A percentile compares a stretch with the other conserved stretches of the same genome.
These are phyloP conservation scores for Tolypocladium album DNA, from an alignment of 2,329 filamentous ascomycete species.

Conservation along the genomic window DNA sequence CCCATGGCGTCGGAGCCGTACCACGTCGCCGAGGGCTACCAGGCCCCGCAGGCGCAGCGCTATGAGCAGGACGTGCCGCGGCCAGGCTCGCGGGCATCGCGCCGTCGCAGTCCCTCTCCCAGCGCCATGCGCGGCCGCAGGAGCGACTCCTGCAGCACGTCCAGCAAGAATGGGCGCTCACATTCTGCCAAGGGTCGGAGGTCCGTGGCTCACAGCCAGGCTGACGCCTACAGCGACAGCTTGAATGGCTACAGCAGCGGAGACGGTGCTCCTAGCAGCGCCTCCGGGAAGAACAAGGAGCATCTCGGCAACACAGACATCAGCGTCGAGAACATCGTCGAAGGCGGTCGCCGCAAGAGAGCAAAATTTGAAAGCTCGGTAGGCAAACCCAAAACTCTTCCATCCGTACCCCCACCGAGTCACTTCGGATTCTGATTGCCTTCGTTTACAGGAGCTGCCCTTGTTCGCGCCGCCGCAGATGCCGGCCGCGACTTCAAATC, in stretches of 20 bases:
- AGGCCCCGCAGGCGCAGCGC: conserved; percentile 41
- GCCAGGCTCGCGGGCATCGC: conserved; percentile 58
- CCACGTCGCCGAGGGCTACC: conserved; percentile 33
- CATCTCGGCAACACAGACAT: conserved; percentile 92
- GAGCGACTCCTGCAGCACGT: conserved; percentile 59
- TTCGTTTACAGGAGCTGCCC: conserved; percentile 65
- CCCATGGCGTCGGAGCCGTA: conserved; percentile 39
- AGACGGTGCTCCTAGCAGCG: conserved; percentile 67
- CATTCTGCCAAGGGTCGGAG: conserved; percentile 60
- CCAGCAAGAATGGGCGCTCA: conserved; percentile 55
- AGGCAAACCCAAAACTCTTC: conserved; percentile 31
- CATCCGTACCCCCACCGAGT: not conserved
- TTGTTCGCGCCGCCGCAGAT: conserved; percentile 92
- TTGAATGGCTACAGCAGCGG: conserved; percentile 76
- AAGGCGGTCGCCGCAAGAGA: conserved; percentile 88
- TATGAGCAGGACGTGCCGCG: conserved; percentile 53
- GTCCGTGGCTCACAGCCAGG: conserved; percentile 28
- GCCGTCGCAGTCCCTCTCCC: conserved; percentile 71
- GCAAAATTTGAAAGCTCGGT: conserved; percentile 96
- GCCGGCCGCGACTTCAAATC: conserved; percentile 88
- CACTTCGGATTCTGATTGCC: conserved; percentile 17
- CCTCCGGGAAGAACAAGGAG: conserved; percentile 65
- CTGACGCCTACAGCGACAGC: conserved; percentile 56
- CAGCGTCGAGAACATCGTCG: conserved; percentile 95
- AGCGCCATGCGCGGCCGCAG: conserved; percentile 58